Evolutionary conservation across 169 alveolate species (phyloP), one percentile per base, ranked within the genome.

Genomic region (Plasmodium reichenowi): DNA sequence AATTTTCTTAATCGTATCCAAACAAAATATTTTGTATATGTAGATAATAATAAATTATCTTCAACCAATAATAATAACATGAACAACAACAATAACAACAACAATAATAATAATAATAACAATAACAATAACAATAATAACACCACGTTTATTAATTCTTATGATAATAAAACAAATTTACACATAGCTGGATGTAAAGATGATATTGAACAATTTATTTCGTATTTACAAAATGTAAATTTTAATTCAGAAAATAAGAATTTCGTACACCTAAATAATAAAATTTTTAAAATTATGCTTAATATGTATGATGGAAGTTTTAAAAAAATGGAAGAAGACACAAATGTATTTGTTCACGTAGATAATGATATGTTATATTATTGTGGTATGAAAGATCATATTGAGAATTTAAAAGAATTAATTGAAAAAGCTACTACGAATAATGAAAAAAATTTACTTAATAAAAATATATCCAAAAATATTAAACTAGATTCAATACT

Each of bases 371-470:
- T 72, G 7, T 5, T 80, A 3, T 67, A 80, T 72, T 80, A 80
- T 47, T 80, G 90, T 71, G 90, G 90, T 52, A 80, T 80, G 90
- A 80, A 80, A 56, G 12, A 47, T 6, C 73, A 80, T 80, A 43
- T 80, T 15, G 66, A 52, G n/a, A 52, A 32, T 5, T 67, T 80
- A 62, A 80, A 80, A 47, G 83, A 80, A 80, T 38, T 80, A 47
- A 80, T 80, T 9, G 90, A 80, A 67, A 68, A 67, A 71, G 90
- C 90, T 0, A 80, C 90, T 0, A 80, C 12, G 8, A 68, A 38
- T 32, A 38, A 38, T 0, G 90, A 80, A 56, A 60, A 80, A 54
- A 80, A 60, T 80, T 10, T 80, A 0, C 43, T 12, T 60, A 43
- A 72, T 17, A 80, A 80, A 26, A 67, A 66, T 67, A 32, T 80